Evolutionary conservation across 768 basidiomycete species (phyloP).

Genomic region (Russula compacta): DNA sequence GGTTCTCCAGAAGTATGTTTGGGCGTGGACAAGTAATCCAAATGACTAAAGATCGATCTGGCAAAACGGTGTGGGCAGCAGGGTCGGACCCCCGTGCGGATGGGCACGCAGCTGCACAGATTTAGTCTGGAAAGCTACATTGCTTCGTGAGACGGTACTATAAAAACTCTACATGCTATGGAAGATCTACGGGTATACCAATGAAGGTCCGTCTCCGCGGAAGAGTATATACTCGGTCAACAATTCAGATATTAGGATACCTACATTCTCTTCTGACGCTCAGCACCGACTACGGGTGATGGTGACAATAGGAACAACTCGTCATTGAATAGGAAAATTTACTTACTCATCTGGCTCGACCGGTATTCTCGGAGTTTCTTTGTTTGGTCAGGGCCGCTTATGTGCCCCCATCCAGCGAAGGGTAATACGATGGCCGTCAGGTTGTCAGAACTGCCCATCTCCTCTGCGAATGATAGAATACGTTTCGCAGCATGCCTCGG

Average conservation of each 20-base stretch:
- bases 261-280: slow-evolving; percentile 61
- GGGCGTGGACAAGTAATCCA: slow-evolving; percentile 91
- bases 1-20: slow-evolving; percentile 55
- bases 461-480: slow-evolving; percentile 81
- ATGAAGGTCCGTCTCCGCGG: background rate
- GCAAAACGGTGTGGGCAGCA: slow-evolving; percentile 84
- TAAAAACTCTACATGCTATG: background rate
- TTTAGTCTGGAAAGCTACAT: slow-evolving; percentile 24
- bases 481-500: slow-evolving; percentile 76
- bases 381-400: slow-evolving; percentile 72
- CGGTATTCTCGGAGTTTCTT: slow-evolving; percentile 78
- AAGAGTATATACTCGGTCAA: background rate
- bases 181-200: background rate
- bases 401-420: slow-evolving; percentile 83
- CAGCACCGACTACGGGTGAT: slow-evolving; percentile 43
- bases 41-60: slow-evolving; percentile 54
- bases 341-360: slow-evolving; percentile 30
- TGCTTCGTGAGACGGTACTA: background rate
- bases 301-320: background rate
- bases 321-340: background rate
- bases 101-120: slow-evolving; percentile 81
- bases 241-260: background rate
- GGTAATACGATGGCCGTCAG: slow-evolving; percentile 87
- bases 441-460: slow-evolving; percentile 85
- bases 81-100: slow-evolving; percentile 86